These are phyloP conservation scores for Chiua sp. DNA, from an alignment of 1,284 basidiomycete species.

Conservation along the genomic window DNA sequence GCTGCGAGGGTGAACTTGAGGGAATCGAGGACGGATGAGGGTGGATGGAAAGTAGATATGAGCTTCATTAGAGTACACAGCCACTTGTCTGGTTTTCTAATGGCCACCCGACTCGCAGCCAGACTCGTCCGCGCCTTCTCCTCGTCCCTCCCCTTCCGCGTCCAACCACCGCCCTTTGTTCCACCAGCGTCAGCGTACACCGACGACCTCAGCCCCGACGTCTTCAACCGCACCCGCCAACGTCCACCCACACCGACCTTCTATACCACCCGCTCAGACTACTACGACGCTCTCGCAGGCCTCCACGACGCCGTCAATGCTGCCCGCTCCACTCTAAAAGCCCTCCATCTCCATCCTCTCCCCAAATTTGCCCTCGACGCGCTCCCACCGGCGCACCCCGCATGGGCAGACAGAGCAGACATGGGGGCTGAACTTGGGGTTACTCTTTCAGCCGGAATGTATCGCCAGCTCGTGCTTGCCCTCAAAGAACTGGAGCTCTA, in stretches of 20 bases:
- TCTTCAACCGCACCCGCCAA: conserved; percentile 19
- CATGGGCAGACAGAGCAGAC: conserved; percentile 72
- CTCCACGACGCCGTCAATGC: conserved; percentile 71
- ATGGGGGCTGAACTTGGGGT: conserved; percentile 64
- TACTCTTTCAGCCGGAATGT: conserved; percentile 74
- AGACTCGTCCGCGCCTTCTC: conserved; percentile 5
- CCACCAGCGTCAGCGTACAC: conserved; percentile 13
- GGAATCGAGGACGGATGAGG: conserved; percentile 67
- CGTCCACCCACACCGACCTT: conserved; percentile 72
- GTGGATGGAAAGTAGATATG: conserved; percentile 68
- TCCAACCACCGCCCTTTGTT: conserved; percentile 23
- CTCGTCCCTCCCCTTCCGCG: conserved; percentile 9
- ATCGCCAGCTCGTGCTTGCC: conserved; percentile 68
- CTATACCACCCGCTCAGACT: conserved; percentile 85
- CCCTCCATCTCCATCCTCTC: conserved; percentile 76
- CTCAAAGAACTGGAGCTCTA: conserved; percentile 79
- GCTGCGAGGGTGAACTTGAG: conserved; percentile 60
- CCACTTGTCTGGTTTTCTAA: conserved; percentile 9
- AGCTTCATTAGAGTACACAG: conserved; percentile 58
- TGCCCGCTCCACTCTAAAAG: conserved; percentile 64
- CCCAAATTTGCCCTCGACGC: conserved; percentile 71
- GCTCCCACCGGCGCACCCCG: conserved; percentile 61
- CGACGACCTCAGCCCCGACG: conserved; percentile 10
- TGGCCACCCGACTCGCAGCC: conserved; percentile 11
- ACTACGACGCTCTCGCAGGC: conserved; percentile 74